Conservation (phyloP, 2,329 filamentous ascomycete genomes). For the Diaporthe nobilis region DNA sequence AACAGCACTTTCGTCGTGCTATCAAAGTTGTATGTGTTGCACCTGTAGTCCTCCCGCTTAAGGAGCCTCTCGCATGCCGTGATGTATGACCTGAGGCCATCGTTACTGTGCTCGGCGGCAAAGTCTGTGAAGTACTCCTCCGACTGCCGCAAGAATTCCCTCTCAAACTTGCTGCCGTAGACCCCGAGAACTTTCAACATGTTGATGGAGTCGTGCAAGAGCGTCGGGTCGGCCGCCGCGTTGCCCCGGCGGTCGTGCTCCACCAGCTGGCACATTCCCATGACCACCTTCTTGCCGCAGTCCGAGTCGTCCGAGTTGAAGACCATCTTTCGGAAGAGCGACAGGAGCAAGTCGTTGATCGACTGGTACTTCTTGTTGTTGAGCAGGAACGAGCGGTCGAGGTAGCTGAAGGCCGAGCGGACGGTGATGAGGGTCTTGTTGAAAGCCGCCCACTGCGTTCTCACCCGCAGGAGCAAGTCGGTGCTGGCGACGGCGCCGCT, state of each 20-base stretch:
- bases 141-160: conserved; percentile 77
- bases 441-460: conserved; percentile 81
- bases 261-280: conserved; percentile 83
- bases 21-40: conserved; percentile 86
- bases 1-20: conserved; percentile 85
- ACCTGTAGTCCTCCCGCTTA: conserved; percentile 79
- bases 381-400: conserved; percentile 91
- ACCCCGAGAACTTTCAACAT: conserved; percentile 90
- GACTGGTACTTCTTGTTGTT: conserved; percentile 77
- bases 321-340: conserved; percentile 77
- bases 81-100: conserved; percentile 82
- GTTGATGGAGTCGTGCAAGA: conserved; percentile 82
- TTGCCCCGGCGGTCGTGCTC: conserved; percentile 76
- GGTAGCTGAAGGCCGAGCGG: conserved; percentile 91
- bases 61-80: conserved; percentile 78
- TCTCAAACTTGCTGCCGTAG: conserved; percentile 86
- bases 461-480: conserved; percentile 71
- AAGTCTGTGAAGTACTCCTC: conserved; percentile 78
- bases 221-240: conserved; percentile 68
- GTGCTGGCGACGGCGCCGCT: conserved; percentile 67
- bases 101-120: conserved; percentile 75
- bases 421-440: conserved; percentile 78
- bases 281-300: conserved; percentile 53
- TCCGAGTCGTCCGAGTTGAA: conserved; percentile 55
- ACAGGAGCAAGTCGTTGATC: conserved; percentile 85